Evolutionary conservation across 495 filamentous ascomycete genomes (phyloP), one percentile per base, ranked within the genome.

Genomic region (Beverwykella pulmonaria): DNA sequence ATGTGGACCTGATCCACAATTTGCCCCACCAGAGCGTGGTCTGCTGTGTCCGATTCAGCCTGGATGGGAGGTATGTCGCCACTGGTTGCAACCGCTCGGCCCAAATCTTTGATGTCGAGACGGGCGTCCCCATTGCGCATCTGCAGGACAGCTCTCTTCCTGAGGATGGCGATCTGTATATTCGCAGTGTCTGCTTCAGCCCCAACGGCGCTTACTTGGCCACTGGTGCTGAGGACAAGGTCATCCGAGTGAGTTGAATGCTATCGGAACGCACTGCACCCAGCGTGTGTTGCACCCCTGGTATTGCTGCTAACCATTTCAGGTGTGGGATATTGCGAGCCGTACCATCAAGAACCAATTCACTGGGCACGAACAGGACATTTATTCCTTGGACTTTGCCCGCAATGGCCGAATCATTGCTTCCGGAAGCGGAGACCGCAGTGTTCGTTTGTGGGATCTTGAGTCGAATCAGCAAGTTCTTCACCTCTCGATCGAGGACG

Each of bases 101-200:
- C 23, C 75, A 78, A 70, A 79, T 79, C 59, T 79, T 73, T 67
- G 77, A 79, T 25, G 78, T 79, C 14, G 66, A 71, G 29, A 70
- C 68, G 14, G 78, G 78, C 23, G 39, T 59, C 27, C 71, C 67
- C 19, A 72, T 79, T 22, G 73, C 75, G 25, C 74, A 78, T 56
- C 65, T 79, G 29, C 75, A 79, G 53, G 78, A 79, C 56, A 49
- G 64, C 22, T 55, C 58, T 17, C 67, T 75, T 26, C 69, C 67
- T 7, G 65, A 76, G 27, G 78, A 79, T 58, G 77, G 77, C 1
- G 78, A 79, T 54, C 54, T 79, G 46, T 79, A 79, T 49, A 79
- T 79, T 61, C 68, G 78, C 1, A 79, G 77, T 50, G 78, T 79
- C 61, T 79, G 78, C 67, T 79, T 79, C 74, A 79, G 77, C 58